Evolutionary conservation across 2,329 filamentous ascomycete genomes (phyloP).

Genomic region (Ophiognomonia clavigignenti-juglandacearum): DNA sequence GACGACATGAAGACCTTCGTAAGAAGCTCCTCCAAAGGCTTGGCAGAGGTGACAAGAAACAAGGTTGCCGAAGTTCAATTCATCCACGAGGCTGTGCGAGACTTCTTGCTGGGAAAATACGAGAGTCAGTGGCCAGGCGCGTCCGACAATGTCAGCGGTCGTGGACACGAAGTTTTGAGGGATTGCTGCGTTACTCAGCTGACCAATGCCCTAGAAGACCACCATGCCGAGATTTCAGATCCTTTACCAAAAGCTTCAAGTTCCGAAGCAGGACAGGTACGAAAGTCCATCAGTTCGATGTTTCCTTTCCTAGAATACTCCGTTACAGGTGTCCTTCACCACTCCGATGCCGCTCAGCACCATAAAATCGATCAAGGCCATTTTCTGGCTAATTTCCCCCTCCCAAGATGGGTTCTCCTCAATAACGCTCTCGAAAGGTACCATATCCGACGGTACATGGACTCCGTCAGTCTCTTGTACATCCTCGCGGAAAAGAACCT

Average conservation of each 20-base stretch:
- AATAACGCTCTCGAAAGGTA: not conserved
- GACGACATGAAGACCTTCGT: conserved; percentile 30
- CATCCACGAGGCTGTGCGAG: conserved; percentile 47
- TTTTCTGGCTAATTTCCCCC: not conserved
- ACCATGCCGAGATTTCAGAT: not conserved
- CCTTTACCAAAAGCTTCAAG: not conserved
- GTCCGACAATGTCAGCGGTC: not conserved
- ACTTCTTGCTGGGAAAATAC: conserved; percentile 27
- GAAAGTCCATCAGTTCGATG: not conserved
- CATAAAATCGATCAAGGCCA: not conserved
- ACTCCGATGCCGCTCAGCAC: not conserved
- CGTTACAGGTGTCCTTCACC: not conserved
- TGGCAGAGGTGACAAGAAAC: conserved; percentile 36
- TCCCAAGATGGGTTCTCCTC: not conserved
- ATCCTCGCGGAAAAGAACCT: not conserved
- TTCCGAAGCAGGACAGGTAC: not conserved
- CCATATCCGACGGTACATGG: not conserved
- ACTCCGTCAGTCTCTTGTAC: not conserved
- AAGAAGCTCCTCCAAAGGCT: conserved; percentile 41
- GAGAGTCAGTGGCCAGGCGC: not conserved
- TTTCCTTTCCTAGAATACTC: not conserved
- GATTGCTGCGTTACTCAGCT: not conserved
- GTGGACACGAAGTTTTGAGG: not conserved
- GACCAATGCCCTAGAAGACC: not conserved
- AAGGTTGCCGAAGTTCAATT: conserved; percentile 39